Evolutionary conservation across 495 filamentous ascomycete species (phyloP).

Genomic region (Elaphomyces granulatus): DNA sequence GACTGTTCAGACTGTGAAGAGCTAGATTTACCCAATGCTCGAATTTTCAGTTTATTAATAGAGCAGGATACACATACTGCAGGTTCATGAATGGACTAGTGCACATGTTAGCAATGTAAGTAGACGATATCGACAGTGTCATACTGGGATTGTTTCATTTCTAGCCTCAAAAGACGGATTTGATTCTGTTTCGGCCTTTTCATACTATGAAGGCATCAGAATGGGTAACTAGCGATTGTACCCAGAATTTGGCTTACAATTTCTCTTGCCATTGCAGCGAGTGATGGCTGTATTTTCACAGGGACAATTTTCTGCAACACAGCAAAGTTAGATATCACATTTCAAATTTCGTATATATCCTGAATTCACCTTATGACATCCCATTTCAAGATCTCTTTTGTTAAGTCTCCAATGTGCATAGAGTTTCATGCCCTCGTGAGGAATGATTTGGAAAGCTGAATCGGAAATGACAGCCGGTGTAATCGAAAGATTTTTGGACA

Average conservation of each 20-base stretch:
- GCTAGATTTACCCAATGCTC: no score
- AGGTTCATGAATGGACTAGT: background rate
- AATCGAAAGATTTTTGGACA: background rate
- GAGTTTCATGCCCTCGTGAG: slow-evolving; percentile 1
- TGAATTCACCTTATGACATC: background rate
- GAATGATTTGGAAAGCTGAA: slow-evolving; percentile 3
- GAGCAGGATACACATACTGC: background rate
- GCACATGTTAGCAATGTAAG: background rate
- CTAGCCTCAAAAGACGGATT: background rate
- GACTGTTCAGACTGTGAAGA: no score
- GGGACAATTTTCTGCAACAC: background rate
- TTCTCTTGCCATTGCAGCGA: background rate
- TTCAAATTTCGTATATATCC: background rate
- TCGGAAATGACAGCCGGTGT: background rate
- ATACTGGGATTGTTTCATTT: background rate
- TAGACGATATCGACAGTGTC: background rate
- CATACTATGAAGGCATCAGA: background rate
- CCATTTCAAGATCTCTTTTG: no score
- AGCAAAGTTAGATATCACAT: background rate
- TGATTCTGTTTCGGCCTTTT: background rate
- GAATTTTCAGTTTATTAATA: no score
- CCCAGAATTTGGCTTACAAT: background rate
- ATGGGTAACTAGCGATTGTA: background rate
- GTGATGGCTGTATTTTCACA: background rate
- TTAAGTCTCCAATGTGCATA: slow-evolving; percentile 1